Base-by-base conservation (phyloP, 305 asterid species). In the Coffea humblotiana region DNA sequence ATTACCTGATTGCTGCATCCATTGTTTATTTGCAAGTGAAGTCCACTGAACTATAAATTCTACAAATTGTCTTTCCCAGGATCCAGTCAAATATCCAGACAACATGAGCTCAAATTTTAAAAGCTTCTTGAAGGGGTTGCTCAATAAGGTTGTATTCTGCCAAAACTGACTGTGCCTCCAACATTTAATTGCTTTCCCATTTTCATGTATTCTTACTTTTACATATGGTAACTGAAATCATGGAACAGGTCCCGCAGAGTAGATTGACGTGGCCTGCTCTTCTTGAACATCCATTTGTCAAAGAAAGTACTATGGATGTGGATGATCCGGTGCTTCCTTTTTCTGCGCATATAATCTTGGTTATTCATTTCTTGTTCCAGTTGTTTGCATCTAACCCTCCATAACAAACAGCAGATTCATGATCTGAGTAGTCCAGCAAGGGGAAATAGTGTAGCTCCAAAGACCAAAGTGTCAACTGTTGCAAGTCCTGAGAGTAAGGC, bases 191-290 rank as follows among this genome's bases (percentile, higher is more conserved):
- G 80, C 61, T 67, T 67, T 80, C 69, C 52, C 43, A 72, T 78
- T 74, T 75, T 79, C 80, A 60, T 75, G 58, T 74, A 76, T 78
- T 79, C 78, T 56, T 43, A 72, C 48, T 71, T n/a, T 80, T 86
- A 86, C 81, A 86, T 80, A 75, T 81, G 60, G 68, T 78, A 68
- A 75, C 79, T 78, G 64, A 71, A 85, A 80, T 79, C 82, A 71
- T 56, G 81, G 71, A 71, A 52, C 89, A 96, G 99, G 92, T 85
- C 85, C 99, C 99, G 0, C 99, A 94, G 77, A 88, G 84, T 82
- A 92, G 99, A 89, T 87, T 96, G 82, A 86, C 94, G 40, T 96
- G 99, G 98, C 99, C 98, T 80, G 91, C 94, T 82, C 99, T 96
- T 89, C 97, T 94, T 79, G 98, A 94, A 80, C 98, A 96, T 90